Conservation (phyloP, 2,329 filamentous ascomycete species). For the Cladorrhinum sp. region DNA sequence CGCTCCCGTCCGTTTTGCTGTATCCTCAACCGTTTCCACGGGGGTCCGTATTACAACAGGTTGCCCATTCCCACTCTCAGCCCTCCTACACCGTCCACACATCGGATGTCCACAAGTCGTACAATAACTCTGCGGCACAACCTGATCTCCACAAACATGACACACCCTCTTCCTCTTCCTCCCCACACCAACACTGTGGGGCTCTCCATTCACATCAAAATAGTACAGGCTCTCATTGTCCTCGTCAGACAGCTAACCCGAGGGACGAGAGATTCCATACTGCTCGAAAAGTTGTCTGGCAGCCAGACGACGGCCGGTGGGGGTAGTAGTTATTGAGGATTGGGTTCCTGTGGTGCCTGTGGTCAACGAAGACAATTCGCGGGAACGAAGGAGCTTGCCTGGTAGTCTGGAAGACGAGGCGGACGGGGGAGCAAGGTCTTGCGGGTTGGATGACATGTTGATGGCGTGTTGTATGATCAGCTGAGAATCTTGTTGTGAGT, state of each 20-base stretch:
- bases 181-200: slow-evolving; percentile 27
- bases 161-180: slow-evolving; percentile 39
- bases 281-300: slow-evolving; percentile 47
- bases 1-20: background rate
- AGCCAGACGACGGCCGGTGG: slow-evolving; percentile 38
- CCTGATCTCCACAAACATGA: slow-evolving; percentile 47
- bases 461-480: background rate
- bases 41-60: background rate
- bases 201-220: slow-evolving; percentile 36
- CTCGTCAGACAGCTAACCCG: slow-evolving; percentile 45
- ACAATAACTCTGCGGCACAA: slow-evolving; percentile 41
- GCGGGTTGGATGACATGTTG: background rate
- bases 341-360: background rate
- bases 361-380: slow-evolving; percentile 1
- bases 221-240: slow-evolving; percentile 29
- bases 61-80: slow-evolving; percentile 17
- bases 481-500: too few species aligned
- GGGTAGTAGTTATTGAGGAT: slow-evolving; percentile 30
- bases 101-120: slow-evolving; percentile 49
- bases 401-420: background rate
- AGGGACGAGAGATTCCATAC: slow-evolving; percentile 44
- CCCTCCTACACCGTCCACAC: slow-evolving; percentile 45
- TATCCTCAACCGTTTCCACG: background rate
- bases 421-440: background rate
- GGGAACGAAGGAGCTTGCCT: background rate